Percentiles rank a stretch among this genome's conserved stretches.
Evolutionary conservation across 345 rosid species (phyloP).

Genomic region (Populus alba): DNA sequence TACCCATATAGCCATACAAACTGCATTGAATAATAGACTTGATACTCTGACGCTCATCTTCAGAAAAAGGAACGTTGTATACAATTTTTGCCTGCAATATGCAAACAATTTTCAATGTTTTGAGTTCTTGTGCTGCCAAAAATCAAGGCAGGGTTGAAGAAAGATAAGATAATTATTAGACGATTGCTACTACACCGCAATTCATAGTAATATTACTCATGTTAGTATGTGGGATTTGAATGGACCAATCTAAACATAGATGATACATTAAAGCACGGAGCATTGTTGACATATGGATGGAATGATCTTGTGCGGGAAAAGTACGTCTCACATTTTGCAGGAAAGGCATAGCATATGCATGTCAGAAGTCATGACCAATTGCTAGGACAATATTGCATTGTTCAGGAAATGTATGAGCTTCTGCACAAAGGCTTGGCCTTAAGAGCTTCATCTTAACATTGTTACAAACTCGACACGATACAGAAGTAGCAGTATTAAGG

Average conservation of each 20-base stretch:
- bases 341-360: not conserved
- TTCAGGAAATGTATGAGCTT: not conserved
- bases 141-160: not conserved
- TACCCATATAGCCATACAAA: conserved; percentile 65
- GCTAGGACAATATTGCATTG: not conserved
- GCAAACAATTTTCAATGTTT: not conserved
- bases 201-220: not conserved
- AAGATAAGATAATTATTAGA: not conserved
- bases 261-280: not conserved
- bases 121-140: conserved; percentile 3
- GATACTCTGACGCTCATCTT: conserved; percentile 62
- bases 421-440: not conserved
- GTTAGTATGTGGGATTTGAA: not conserved
- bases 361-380: not conserved
- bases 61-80: conserved; percentile 68
- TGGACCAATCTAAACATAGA: no score
- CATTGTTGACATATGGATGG: not conserved
- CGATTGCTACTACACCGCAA: not conserved
- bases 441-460: not conserved
- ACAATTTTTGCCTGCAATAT: conserved; percentile 73
- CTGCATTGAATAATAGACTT: conserved; percentile 76
- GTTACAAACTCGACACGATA: not conserved
- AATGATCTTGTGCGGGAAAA: not conserved
- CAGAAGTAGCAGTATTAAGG: not conserved
- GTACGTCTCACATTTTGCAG: not conserved